Base-by-base conservation (phyloP, 805 yeast genomes). In the Torulaspora delbrueckii region DNA sequence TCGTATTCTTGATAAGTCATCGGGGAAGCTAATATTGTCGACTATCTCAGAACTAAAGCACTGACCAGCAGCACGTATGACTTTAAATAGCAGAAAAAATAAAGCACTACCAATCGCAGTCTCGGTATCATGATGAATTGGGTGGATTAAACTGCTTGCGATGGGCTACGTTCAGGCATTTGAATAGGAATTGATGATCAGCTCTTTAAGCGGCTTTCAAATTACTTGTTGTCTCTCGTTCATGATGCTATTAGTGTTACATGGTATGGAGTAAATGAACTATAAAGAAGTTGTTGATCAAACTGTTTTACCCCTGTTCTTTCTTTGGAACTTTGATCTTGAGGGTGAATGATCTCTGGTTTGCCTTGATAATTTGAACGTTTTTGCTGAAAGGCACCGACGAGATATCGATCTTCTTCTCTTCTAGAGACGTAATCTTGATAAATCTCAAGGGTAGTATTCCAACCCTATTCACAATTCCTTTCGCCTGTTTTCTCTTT, bases 361-460 rank as follows among this genome's bases (percentile, higher is more conserved):
- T 61, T 9, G 66, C 62, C 41, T 60, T 63, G 12, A 50, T 25
- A 18, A 65, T 54, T 9, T 42, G 50, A 28, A 65, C 67, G 19
- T 45, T 48, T 13, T 55, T 45, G 33, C 56, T 61, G 52, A 72
- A 69, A 5, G 81, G 79, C 3, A 62, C 66, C 2, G 75, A 67
- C 0, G 81, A 77, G 1, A 72, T 52, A 12, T 62, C 55, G 1
- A 75, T 63, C 33, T 58, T 67, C 48, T 63, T 69, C n/a, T 60
- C 56, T 3, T 54, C 58, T 1, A 64, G 56, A 2, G 65, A 56
- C 1, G 50, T 41, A 7, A 77, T 71, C 48, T 63, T 73, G 28
- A 76, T 74, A 50, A 67, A 75, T 52, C 79, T 60, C 18, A 71
- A 43, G 22, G 73, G 66, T 10, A 64, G 42, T 3, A 55, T 37